These are phyloP conservation scores for Acanthamoeba castellanii DNA, from an alignment of 208 protist species.

Conservation along the genomic window DNA sequence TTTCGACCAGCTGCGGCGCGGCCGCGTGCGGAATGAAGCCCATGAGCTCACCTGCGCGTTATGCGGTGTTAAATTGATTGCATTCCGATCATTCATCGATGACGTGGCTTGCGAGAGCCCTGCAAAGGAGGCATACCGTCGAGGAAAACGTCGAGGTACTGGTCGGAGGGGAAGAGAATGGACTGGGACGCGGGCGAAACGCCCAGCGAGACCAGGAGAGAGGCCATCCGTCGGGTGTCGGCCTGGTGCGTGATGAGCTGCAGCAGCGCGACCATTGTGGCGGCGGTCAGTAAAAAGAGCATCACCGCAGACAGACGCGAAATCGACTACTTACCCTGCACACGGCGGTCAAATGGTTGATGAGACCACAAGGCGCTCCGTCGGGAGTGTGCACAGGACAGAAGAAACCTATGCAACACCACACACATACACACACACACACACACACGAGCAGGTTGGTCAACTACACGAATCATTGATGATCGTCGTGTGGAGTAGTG, in stretches of 20 bases:
- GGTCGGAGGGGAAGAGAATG: constrained; percentile 42
- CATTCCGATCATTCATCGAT: background rate
- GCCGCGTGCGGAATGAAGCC: constrained; percentile 56
- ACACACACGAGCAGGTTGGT: constrained; percentile 25
- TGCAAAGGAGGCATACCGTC: constrained; percentile 91
- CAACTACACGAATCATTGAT: constrained; percentile 24
- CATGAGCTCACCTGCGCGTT: constrained; percentile 57
- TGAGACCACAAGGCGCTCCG: constrained; percentile 99
- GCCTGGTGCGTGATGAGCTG: constrained; percentile 50
- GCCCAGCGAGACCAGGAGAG: constrained; percentile 53
- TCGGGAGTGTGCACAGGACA: constrained; percentile 99
- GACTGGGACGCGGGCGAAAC: constrained; percentile 13
- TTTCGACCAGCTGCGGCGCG: constrained; percentile 67
- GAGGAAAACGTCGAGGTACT: constrained; percentile 90
- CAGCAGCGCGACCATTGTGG: no score
- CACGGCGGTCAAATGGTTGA: constrained; percentile 97
- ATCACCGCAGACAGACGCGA: background rate
- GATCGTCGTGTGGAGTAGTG: no score
- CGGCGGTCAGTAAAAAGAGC: background rate
- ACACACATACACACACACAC: background rate
- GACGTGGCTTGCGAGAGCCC: no score
- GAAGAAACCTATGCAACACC: constrained; percentile 93
- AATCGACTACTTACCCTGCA: constrained; percentile 4
- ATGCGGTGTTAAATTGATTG: background rate
- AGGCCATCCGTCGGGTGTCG: background rate